Evolutionary conservation across 352 stramenopile genomes (phyloP).

Genomic region (Bremia lactucae): DNA sequence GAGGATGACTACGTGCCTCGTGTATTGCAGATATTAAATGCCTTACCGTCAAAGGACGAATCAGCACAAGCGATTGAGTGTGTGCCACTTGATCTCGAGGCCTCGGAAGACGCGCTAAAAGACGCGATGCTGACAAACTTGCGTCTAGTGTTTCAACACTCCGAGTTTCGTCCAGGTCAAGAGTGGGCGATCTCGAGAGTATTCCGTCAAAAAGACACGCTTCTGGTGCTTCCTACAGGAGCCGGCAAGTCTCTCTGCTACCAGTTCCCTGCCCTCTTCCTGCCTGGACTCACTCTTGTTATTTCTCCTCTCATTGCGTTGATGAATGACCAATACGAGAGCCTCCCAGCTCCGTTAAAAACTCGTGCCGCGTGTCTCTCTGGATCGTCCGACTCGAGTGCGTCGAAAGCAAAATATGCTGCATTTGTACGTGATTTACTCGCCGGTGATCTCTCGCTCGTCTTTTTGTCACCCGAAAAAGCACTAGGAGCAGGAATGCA

Average conservation of each 20-base stretch:
- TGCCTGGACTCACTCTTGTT: conserved; percentile 85
- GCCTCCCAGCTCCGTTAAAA: conserved; percentile 60
- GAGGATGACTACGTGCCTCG: conserved; percentile 67
- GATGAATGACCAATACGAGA: conserved; percentile 89
- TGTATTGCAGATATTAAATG: conserved; percentile 46
- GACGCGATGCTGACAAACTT: conserved; percentile 61
- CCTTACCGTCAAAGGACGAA: conserved; percentile 8
- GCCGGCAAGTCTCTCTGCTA: conserved; percentile 98
- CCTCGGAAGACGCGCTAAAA: conserved; percentile 28
- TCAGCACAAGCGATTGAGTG: conserved; percentile 27
- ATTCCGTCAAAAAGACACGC: conserved; percentile 43
- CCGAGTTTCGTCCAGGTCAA: conserved; percentile 67
- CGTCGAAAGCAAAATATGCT: conserved; percentile 53
- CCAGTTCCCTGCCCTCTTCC: conserved; percentile 85
- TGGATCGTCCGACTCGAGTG: conserved; percentile 17
- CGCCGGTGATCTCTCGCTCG: conserved; percentile 51
- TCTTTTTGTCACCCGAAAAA: conserved; percentile 89
- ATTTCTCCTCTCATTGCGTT: conserved; percentile 89
- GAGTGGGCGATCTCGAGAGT: conserved; percentile 77
- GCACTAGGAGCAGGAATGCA: conserved; percentile 77
- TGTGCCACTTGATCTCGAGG: conserved; percentile 41
- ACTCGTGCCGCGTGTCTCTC: conserved; percentile 45
- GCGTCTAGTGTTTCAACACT: conserved; percentile 77
- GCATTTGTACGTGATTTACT: conserved; percentile 58
- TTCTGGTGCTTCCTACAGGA: conserved; percentile 95